Base-by-base conservation (phyloP, 768 basidiomycete species). In the Suillus plorans region DNA sequence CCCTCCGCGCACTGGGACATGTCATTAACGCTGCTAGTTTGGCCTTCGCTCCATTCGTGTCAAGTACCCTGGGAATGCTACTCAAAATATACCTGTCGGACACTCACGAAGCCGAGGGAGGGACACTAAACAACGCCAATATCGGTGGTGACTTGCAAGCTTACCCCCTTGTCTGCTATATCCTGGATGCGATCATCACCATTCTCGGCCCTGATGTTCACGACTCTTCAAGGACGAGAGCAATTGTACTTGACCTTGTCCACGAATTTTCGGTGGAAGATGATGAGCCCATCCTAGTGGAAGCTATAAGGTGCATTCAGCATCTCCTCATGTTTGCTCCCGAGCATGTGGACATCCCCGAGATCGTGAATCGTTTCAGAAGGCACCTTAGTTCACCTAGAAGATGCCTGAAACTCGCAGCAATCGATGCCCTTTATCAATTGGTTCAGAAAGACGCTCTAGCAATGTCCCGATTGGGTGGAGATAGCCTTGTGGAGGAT, bases 271-370 rank as follows among this genome's bases (percentile, higher is more conserved):
- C 88, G 4, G 77, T 86, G 47, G 96, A 98, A 71, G 86, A 88
- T 3, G 94, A 97, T 68, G 94, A 97, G 71, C 89, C 89, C 1
- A 89, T 95, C 62, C 84, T 89, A 44, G 92, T 99, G 2, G 95
- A 98, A 74, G 95, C 95, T 2, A 96, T 98, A 76, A 93, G 91
- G 76, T 97, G 95, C 76, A 89, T 95, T 13, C 97, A 99, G 70
- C 97, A 99, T 73, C 90, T 97, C 80, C 84, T 99, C 47, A 97
- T 99, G 88, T 99, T 99, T 69, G 90, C 93, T 0, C 90, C 95
- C 0, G 87, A 92, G 67, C 84, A 93, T 61, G 87, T 94, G 63
- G 83, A 95, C 65, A 85, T 95, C 14, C 91, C 94, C 0, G 86
- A 87, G 44, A 82, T 96, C 9, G 90, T 98, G 31, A 80, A 83